Evolutionary conservation across 352 stramenopile species (phyloP).

Genomic region (Phytopythium mirpurense): DNA sequence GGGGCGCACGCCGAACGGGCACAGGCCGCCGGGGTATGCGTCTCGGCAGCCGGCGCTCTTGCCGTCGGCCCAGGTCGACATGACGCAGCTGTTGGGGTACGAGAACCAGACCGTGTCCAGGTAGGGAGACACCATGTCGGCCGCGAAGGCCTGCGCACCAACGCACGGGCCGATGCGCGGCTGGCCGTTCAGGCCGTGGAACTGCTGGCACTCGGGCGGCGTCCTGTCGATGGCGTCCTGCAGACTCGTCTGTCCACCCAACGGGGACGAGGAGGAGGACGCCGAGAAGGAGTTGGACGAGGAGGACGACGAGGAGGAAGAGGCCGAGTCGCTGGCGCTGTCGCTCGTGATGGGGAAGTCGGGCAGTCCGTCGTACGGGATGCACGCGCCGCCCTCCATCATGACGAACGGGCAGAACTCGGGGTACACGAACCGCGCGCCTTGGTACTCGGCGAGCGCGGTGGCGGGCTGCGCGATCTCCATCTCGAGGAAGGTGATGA

Average conservation of each 20-base stretch:
- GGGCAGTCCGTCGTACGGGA: constrained; percentile 14
- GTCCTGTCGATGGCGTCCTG: not conserved
- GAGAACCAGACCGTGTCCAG: constrained; percentile 70
- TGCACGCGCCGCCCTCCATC: constrained; percentile 54
- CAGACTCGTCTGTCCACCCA: not conserved
- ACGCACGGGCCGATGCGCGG: constrained; percentile 54
- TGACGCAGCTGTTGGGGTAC: constrained; percentile 60
- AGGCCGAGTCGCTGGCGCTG: constrained; percentile 7
- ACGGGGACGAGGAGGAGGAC: not conserved
- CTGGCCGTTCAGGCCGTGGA: constrained; percentile 50
- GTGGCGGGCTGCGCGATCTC: constrained; percentile 50
- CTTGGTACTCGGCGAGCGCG: constrained; percentile 59
- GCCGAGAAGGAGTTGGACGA: not conserved
- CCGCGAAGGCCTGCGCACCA: constrained; percentile 43
- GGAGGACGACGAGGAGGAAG: too few species aligned
- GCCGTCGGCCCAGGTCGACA: constrained; percentile 32
- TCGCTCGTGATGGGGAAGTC: constrained; percentile 11
- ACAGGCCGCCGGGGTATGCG: constrained; percentile 38
- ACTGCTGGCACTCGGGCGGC: constrained; percentile 56
- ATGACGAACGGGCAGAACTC: constrained; percentile 70
- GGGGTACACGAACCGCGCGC: constrained; percentile 47
- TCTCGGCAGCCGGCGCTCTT: constrained; percentile 42
- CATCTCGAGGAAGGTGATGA: constrained; percentile 63
- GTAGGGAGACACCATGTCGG: constrained; percentile 56
- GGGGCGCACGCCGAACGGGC: constrained; percentile 38